Evolutionary conservation across 352 stramenopile genomes (phyloP), one percentile per base, ranked within the genome.

Genomic region (Pythium biforme): DNA sequence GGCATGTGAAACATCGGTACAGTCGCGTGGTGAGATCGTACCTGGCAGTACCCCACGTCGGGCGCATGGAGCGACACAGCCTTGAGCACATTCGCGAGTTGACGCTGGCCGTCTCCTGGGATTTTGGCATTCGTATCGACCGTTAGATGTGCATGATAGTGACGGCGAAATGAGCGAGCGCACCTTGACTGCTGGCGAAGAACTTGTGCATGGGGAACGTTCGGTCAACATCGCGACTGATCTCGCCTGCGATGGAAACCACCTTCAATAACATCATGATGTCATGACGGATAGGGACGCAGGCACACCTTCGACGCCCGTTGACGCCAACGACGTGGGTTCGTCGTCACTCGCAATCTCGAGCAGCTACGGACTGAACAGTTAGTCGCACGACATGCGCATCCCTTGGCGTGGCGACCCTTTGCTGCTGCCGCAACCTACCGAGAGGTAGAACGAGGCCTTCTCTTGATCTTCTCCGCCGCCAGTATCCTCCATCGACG

Each of bases 1-100:
- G n/a, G 6, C 10, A 22, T 47, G 11, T 1, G n/a, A 8, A 52
- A 29, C 22, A 43, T 11, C n/a, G 20, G 12, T 6, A 37, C 4
- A n/a, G 11, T 37, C 19, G 0, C 8, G 22, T 34, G 5, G 31
- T 34, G 31, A 10, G 31, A 5, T 34, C 29, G n/a, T 56, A 89
- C 83, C 78, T 95, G 86, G 25, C 83, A 93, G 40, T 95, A 95
- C 0, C 79, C 83, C 45, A 93, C 69, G 29, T 91, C 81, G 41
- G 72, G 64, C 15, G 67, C 69, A 48, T 88, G 68, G 19, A 76
- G 14, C 5, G 79, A 69, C 5, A 89, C 57, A 2, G 79, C 83
- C 51, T 93, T 95, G 22, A 95, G 76, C 2, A 92, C 74, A 61
- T 93, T 95, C 1, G 69, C 69, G 19, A 95, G 74, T 58, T 86